phyloP scores from a whole-genome alignment of 768 basidiomycete species.

The Myochromella boudieri region DNA sequence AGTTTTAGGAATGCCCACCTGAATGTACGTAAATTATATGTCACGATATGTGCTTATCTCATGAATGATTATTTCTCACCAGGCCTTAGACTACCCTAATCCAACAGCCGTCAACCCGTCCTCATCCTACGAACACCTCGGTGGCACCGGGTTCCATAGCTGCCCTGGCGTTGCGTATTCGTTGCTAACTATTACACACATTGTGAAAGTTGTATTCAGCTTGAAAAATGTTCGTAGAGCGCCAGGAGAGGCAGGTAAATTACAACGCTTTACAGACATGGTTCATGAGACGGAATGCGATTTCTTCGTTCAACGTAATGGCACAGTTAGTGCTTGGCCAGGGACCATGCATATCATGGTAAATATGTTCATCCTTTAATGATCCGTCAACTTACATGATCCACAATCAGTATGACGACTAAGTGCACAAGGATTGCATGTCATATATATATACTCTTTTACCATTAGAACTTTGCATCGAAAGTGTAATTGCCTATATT shows the following conservation, averaged over 20 bases:
- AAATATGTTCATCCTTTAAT: slow-evolving; percentile 14
- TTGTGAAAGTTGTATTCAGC: slow-evolving; percentile 45
- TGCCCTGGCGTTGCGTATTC: slow-evolving; percentile 37
- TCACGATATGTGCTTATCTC: not conserved
- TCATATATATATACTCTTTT: no score
- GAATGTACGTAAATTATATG: slow-evolving; percentile 34
- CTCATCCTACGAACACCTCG: slow-evolving; percentile 26
- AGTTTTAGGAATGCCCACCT: slow-evolving; percentile 45
- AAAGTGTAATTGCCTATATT: no score
- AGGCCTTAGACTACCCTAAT: slow-evolving; percentile 44
- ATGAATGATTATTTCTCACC: not conserved
- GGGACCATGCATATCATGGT: slow-evolving; percentile 35
- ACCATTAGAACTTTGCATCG: no score
- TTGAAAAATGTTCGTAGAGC: slow-evolving; percentile 46
- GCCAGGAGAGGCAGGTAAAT: slow-evolving; percentile 39
- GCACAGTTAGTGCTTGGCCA: slow-evolving; percentile 35
- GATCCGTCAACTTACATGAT: no score
- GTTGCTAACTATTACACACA: slow-evolving; percentile 40
- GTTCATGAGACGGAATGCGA: slow-evolving; percentile 35
- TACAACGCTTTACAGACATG: slow-evolving; percentile 29
- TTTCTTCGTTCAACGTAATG: slow-evolving; percentile 31
- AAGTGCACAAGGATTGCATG: no score
- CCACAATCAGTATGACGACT: no score
- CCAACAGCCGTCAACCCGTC: slow-evolving; percentile 37
- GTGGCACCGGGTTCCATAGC: slow-evolving; percentile 40